These are phyloP conservation scores for Trametes cubensis DNA, from an alignment of 768 basidiomycete genomes.

Conservation along the genomic window DNA sequence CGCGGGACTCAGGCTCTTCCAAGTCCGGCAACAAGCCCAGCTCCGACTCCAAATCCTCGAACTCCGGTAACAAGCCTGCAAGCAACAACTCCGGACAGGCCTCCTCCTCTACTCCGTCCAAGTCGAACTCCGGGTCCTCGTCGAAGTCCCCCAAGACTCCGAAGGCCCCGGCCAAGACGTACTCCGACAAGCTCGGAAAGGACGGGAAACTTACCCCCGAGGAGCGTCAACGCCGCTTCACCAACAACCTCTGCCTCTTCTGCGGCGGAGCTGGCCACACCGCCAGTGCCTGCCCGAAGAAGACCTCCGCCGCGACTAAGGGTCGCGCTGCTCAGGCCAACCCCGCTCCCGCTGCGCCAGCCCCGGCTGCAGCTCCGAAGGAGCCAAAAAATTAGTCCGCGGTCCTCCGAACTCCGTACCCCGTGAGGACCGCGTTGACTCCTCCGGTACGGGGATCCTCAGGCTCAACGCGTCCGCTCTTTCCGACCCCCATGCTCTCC, in stretches of 20 bases:
- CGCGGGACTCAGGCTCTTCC: background rate
- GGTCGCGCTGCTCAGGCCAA: background rate
- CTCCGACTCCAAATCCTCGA: background rate
- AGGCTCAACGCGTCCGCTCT: conserved; percentile 14
- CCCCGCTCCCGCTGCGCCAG: background rate
- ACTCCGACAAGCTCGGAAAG: no score
- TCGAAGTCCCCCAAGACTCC: no score
- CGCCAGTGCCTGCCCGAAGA: no score
- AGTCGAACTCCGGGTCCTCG: no score
- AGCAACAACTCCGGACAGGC: no score
- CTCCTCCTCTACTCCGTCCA: no score
- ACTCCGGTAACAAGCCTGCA: background rate
- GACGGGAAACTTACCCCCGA: background rate
- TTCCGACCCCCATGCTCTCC: conserved; percentile 4
- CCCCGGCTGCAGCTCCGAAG: background rate
- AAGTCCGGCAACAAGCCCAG: background rate
- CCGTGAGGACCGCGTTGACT: conserved; percentile 13
- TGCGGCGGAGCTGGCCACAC: background rate
- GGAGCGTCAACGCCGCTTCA: background rate
- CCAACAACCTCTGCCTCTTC: conserved; percentile 1
- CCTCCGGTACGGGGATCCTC: background rate
- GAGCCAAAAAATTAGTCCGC: conserved; percentile 12
- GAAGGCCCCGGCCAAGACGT: no score
- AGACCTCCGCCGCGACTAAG: background rate
- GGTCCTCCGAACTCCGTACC: background rate